Evolutionary conservation across 2,329 filamentous ascomycete genomes (phyloP), one percentile per base, ranked within the genome.

Genomic region (Fusarium sp.): DNA sequence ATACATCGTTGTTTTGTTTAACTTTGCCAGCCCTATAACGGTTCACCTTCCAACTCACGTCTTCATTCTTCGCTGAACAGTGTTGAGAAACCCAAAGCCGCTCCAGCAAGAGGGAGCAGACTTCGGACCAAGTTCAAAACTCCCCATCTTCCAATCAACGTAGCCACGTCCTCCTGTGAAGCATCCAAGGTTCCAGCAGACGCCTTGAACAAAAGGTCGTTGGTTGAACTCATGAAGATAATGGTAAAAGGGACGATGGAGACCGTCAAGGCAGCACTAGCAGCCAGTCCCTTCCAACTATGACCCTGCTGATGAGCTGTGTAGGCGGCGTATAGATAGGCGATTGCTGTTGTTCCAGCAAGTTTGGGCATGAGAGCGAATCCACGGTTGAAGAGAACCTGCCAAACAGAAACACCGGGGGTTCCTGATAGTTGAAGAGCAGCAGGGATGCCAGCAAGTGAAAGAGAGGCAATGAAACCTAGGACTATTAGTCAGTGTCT

Each of bases 181-280:
- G 69, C 65, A 11, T 63, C 68, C 21, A 67, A 56, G 2, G 71
- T 69, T 5, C 73, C 78, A 15, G 70, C 69, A 30, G 75, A 79
- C 1, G 76, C 71, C 28, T 73, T 72, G 18, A 77, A 76, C 42
- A 85, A 76, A 9, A 75, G 63, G 19, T 75, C 66, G 58, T 85
- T 85, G 9, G 83, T 85, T 11, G 73, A 61, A 18, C 60, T 74
- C 82, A 86, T 85, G 49, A 81, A 69, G 28, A 77, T n/a, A 16
- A 81, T 5, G 2, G 84, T 86, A 50, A 81, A 86, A 2, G 84
- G 83, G 35, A 85, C 78, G 40, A 85, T 85, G 38, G 69, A 73
- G 10, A 84, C 33, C n/a, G 81, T 78, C 44, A 83, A 75, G 15
- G 60, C 75, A 16, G 75, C 83, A 1, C 81, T 83, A 2, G 74